phyloP scores from a whole-genome alignment of 441 rosid species.

The Erodium moschatum region DNA sequence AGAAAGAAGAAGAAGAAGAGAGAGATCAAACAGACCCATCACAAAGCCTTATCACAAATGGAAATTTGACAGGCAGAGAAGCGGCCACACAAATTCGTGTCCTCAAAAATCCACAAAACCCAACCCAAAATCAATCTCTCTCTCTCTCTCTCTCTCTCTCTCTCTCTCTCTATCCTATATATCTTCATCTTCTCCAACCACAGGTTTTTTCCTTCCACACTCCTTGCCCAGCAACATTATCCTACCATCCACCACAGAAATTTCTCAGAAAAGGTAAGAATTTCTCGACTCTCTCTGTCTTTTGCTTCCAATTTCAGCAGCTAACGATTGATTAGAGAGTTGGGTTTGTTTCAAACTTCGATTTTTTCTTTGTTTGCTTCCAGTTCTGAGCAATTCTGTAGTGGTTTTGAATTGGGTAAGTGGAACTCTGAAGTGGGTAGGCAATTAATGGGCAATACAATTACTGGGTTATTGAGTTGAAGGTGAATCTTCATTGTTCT shows the following conservation, averaged over 20 bases:
- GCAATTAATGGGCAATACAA: slow-evolving; percentile 2
- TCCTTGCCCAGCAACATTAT: slow-evolving; percentile 8
- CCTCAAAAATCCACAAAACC: slow-evolving; percentile 4
- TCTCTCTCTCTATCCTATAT: not conserved
- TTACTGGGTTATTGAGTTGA: not conserved
- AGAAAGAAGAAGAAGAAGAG: not conserved
- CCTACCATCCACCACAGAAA: not conserved
- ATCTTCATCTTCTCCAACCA: slow-evolving; percentile 3
- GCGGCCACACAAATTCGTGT: not conserved
- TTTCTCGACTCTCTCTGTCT: not conserved
- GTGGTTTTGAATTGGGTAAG: not conserved
- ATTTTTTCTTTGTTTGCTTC: slow-evolving; percentile 2
- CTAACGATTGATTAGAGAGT: not conserved
- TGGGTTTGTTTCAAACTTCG: not conserved
- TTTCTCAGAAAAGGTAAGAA: not conserved
- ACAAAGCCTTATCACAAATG: slow-evolving; percentile 3
- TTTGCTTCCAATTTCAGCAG: not conserved
- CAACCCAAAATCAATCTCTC: not conserved
- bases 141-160: not conserved
- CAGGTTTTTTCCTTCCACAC: not conserved
- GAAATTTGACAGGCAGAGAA: slow-evolving; percentile 3
- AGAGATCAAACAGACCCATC: not conserved
- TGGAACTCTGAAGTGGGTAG: not conserved
- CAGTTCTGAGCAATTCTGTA: not conserved
- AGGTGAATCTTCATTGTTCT: not conserved